Percentiles rank a stretch among this genome's conserved stretches.
Evolutionary conservation across 805 yeast species (phyloP).

Genomic region (Spathaspora boniae): DNA sequence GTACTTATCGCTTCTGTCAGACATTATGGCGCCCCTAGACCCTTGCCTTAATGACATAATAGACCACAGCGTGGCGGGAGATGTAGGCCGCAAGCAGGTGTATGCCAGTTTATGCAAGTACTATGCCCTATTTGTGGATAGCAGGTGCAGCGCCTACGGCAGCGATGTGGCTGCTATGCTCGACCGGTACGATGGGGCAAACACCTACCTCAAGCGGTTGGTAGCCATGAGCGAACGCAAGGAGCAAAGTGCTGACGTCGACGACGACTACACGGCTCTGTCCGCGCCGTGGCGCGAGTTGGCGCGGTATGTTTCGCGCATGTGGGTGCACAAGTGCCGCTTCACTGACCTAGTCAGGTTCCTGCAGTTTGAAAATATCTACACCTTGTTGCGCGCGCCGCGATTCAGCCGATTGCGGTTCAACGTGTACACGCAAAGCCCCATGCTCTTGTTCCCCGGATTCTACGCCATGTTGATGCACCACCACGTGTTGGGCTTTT

Average conservation of each 20-base stretch:
- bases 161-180: too few relatives aligned
- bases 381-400: constrained; percentile 7
- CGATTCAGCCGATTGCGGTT: constrained; percentile 12
- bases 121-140: constrained; percentile 5
- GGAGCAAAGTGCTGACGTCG: too few relatives aligned
- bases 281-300: too few relatives aligned
- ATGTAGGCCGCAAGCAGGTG: neutral
- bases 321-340: constrained; percentile 17
- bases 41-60: too few relatives aligned
- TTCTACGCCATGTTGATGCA: constrained; percentile 18
- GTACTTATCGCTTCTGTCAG: too few relatives aligned
- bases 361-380: constrained; percentile 19
- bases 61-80: too few relatives aligned
- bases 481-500: neutral
- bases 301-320: constrained; percentile 11
- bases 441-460: constrained; percentile 21
- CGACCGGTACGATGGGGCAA: too few relatives aligned
- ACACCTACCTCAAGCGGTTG: too few relatives aligned
- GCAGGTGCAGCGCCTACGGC: too few relatives aligned
- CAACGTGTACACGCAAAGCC: constrained; percentile 20
- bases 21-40: too few relatives aligned
- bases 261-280: too few relatives aligned
- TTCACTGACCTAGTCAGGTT: constrained; percentile 10
- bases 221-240: too few relatives aligned
- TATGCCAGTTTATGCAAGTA: constrained; percentile 5